Evolutionary conservation across 1,284 basidiomycete species (phyloP), one percentile per base, ranked within the genome.

Genomic region (Fomitopsis palustris): DNA sequence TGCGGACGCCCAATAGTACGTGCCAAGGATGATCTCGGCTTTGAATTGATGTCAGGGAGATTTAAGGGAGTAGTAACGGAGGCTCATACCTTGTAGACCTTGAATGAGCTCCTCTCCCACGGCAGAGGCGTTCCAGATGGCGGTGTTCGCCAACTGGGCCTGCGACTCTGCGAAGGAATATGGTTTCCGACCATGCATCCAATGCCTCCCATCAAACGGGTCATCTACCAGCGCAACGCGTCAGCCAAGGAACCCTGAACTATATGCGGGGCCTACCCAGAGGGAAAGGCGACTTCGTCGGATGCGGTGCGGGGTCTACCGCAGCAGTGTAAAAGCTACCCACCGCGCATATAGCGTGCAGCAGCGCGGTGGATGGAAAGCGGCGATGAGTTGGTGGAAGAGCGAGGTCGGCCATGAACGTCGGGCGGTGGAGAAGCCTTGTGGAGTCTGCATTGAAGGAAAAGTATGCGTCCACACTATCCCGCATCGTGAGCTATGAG

Each of bases 281-380:
- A 3, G 64, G 56, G 25, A 70, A 68, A 2, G 72, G 68, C 25
- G 70, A 69, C 4, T 68, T 62, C 9, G 69, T 75, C 19, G 77
- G 78, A 58, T 81, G 71, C 29, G 81, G 85, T 58, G 79, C 82
- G 39, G 79, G 83, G 37, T 77, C 78, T 21, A 85, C 82, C 2
- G 78, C 81, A 12, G 81, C 81, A 2, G 84, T 87, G 64, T 88
- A 90, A 29, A 86, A 74, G 62, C 85, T 86, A 25, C 87, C 86
- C 42, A 88, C 78, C 7, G 89, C 89, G 71, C 88, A 90, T 55
- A 93, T 87, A 6, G 87, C 86, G 69, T 93, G 91, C 4, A 93
- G 76, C 31, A 92, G 70, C 3, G 85, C 80, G 2, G 78, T 66
- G 25, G 81, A 79, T 5, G 91, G 91, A 65, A 92, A 93, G 57